These are phyloP conservation scores for Cercospora sojina DNA, from an alignment of 2,329 filamentous ascomycete genomes.

Conservation along the genomic window DNA sequence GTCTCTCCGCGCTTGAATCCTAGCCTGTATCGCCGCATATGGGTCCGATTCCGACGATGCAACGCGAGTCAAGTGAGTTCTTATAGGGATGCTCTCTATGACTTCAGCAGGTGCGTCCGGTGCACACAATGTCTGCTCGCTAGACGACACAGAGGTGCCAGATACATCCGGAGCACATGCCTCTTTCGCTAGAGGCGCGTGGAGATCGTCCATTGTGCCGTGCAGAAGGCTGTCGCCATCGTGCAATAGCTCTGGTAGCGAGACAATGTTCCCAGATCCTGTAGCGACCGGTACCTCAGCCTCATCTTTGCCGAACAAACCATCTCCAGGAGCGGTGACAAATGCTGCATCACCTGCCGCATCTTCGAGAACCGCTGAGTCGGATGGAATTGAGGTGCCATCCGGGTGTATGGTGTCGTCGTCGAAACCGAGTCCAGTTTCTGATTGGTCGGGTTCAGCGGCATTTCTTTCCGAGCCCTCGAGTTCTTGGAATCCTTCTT, in stretches of 20 bases:
- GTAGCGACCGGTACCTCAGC: not conserved
- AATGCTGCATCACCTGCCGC: slow-evolving; percentile 5
- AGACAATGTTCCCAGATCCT: slow-evolving; percentile 2
- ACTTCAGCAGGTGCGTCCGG: not conserved
- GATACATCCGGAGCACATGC: slow-evolving; percentile 1
- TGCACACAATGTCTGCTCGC: slow-evolving; percentile 13
- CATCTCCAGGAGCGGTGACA: not conserved
- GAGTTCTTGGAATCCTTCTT: slow-evolving; percentile 1
- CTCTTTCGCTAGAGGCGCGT: not conserved
- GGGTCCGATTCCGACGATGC: slow-evolving; percentile 26
- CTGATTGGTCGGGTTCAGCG: slow-evolving; percentile 10
- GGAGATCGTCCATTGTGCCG: not conserved
- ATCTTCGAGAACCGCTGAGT: not conserved
- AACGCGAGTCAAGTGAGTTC: slow-evolving; percentile 1
- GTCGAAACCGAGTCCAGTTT: not conserved
- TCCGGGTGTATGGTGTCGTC: not conserved
- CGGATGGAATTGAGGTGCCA: not conserved
- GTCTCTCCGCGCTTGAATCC: slow-evolving; percentile 37
- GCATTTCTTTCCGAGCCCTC: not conserved
- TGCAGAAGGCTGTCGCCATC: slow-evolving; percentile 9
- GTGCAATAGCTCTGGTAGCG: not conserved
- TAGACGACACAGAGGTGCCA: slow-evolving; percentile 3
- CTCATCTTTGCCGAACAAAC: slow-evolving; percentile 5
- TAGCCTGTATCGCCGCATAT: slow-evolving; percentile 37
- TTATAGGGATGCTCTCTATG: not conserved